A percentile compares a stretch with the other conserved stretches of the same genome.
Evolutionary conservation across 208 protist species (phyloP).

Genomic region (Trichomonas vaginalis): DNA sequence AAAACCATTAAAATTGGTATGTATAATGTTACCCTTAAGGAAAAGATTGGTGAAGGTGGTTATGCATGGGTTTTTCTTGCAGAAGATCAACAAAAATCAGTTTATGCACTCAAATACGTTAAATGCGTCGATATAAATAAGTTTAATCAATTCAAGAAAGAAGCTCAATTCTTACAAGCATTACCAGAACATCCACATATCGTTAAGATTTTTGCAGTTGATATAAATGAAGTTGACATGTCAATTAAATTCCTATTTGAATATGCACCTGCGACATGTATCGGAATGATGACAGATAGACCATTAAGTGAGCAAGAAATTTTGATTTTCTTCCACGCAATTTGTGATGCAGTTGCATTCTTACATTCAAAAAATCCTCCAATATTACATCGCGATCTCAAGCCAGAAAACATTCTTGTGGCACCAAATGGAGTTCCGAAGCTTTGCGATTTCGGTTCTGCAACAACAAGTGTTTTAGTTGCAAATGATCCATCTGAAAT

Average conservation of each 20-base stretch:
- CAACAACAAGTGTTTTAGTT: not conserved
- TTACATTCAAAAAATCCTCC: conserved; percentile 10
- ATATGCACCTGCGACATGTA: not conserved
- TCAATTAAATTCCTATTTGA: not conserved
- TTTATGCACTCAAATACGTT: not conserved
- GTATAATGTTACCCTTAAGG: not conserved
- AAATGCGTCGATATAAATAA: not conserved
- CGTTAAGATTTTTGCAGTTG: not conserved
- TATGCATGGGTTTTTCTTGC: not conserved
- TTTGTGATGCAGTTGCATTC: not conserved
- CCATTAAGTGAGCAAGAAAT: not conserved
- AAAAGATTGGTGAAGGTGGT: conserved; percentile 6
- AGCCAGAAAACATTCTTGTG: conserved; percentile 24
- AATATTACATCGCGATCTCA: conserved; percentile 22
- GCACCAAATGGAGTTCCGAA: not conserved
- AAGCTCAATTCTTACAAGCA: not conserved
- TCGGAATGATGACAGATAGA: not conserved
- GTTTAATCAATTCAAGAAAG: not conserved
- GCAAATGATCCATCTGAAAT: not conserved
- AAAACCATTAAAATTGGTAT: not conserved
- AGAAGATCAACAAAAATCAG: not conserved
- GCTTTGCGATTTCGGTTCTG: conserved; percentile 23
- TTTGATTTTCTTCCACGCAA: not conserved
- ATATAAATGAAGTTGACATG: not conserved
- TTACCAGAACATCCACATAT: not conserved